These are phyloP conservation scores for Colletotrichum theobromicola DNA, from an alignment of 2,329 filamentous ascomycete species.

Conservation along the genomic window DNA sequence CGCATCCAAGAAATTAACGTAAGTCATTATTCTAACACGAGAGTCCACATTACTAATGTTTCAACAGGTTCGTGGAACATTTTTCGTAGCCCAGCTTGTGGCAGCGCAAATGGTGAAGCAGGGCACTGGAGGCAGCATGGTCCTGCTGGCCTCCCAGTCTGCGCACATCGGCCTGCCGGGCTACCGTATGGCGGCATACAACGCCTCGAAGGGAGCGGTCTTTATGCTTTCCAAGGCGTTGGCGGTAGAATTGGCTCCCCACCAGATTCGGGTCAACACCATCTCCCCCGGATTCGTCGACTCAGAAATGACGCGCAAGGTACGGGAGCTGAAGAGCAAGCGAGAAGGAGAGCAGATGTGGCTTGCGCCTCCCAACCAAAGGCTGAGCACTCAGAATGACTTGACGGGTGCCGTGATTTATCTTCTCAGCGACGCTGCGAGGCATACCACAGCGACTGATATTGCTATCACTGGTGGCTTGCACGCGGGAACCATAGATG, in stretches of 20 bases:
- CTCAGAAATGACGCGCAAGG: conserved; percentile 37
- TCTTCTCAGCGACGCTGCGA: conserved; percentile 46
- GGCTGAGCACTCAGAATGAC: conserved; percentile 46
- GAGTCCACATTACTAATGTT: background rate
- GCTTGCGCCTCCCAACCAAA: conserved; percentile 40
- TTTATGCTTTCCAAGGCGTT: conserved; percentile 43
- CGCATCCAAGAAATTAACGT: conserved; percentile 47
- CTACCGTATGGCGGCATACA: conserved; percentile 46
- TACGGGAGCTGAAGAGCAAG: conserved; percentile 34
- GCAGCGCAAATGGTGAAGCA: conserved; percentile 45
- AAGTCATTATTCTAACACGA: background rate
- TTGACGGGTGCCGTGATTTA: conserved; percentile 47
- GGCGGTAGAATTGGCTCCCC: conserved; percentile 40
- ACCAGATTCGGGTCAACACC: conserved; percentile 41
- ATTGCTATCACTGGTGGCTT: conserved; percentile 49
- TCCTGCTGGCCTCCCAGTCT: conserved; percentile 42
- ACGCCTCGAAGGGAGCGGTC: conserved; percentile 46
- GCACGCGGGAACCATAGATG: conserved; percentile 42
- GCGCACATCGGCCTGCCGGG: conserved; percentile 39
- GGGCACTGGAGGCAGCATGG: conserved; percentile 41
- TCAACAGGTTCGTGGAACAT: conserved; percentile 42
- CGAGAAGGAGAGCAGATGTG: conserved; percentile 40
- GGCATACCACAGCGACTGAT: conserved; percentile 47
- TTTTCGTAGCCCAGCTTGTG: conserved; percentile 43
- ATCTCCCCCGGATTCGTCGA: conserved; percentile 43